Percentiles rank a stretch among this genome's conserved stretches.
Evolutionary conservation across 371 early-diverging fungal genomes (phyloP).

Genomic region (Mortierella sp.): DNA sequence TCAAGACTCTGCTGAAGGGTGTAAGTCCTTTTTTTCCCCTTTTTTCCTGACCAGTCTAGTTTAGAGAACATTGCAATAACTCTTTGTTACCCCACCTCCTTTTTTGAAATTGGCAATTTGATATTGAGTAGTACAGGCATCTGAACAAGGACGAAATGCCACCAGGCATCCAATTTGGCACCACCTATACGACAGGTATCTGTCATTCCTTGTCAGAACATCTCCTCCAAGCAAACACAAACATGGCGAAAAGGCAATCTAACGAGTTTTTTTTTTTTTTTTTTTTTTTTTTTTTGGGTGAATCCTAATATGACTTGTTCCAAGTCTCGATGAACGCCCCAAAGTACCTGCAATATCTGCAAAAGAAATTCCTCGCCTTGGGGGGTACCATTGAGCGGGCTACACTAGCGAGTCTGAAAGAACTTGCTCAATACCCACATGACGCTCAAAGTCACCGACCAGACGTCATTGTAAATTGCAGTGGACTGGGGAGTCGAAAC

Average conservation of each 20-base stretch:
- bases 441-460: constrained; percentile 23
- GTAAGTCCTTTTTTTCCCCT: constrained; percentile 44
- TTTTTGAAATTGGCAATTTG: no score
- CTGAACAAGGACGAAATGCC: constrained; percentile 57
- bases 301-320: background rate
- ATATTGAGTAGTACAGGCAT: constrained; percentile 56
- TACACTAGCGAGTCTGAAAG: constrained; percentile 59
- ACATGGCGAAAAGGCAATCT: background rate
- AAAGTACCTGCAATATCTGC: constrained; percentile 75
- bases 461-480: constrained; percentile 78
- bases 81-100: background rate
- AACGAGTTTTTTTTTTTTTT: background rate
- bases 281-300: background rate
- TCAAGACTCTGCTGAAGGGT: constrained; percentile 58
- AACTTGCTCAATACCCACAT: constrained; percentile 45
- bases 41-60: constrained; percentile 1
- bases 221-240: background rate
- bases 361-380: constrained; percentile 54
- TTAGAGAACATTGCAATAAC: background rate
- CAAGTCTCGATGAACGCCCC: constrained; percentile 54
- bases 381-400: constrained; percentile 63
- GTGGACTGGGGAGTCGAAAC: constrained; percentile 73
- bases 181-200: constrained; percentile 64
- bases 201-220: background rate
- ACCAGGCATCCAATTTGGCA: constrained; percentile 58